These are phyloP conservation scores for Salix purpurea DNA, from an alignment of 345 rosid genomes.

Conservation along the genomic window DNA sequence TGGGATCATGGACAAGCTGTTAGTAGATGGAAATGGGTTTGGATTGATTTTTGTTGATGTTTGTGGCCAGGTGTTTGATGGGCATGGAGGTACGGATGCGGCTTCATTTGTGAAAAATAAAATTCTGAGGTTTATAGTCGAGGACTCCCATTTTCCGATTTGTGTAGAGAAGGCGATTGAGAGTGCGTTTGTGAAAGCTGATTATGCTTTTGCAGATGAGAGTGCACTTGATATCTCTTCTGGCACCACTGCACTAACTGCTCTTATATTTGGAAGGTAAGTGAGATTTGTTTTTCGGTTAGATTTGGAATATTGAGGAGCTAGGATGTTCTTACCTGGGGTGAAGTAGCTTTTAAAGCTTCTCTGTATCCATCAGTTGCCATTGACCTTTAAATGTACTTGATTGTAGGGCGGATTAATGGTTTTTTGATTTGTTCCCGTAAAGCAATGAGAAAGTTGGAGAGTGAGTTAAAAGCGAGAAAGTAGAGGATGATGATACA, in stretches of 20 bases:
- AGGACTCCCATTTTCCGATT: slow-evolving; percentile 75
- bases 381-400: not conserved
- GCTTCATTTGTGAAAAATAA: slow-evolving; percentile 69
- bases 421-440: not conserved
- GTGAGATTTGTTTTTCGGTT: not conserved
- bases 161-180: slow-evolving; percentile 71
- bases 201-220: slow-evolving; percentile 85
- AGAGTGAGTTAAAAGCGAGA: not conserved
- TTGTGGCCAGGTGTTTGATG: slow-evolving; percentile 79
- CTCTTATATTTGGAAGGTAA: slow-evolving; percentile 77
- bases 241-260: slow-evolving; percentile 87
- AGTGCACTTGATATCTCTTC: slow-evolving; percentile 87
- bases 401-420: not conserved
- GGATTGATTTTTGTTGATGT: slow-evolving; percentile 15
- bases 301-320: not conserved
- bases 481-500: not conserved
- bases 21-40: not conserved
- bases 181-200: slow-evolving; percentile 79
- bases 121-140: slow-evolving; percentile 67
- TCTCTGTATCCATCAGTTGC: not conserved
- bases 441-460: not conserved
- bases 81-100: slow-evolving; percentile 97
- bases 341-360: not conserved
- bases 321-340: not conserved
- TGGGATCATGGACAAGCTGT: not conserved